Evolutionary conservation across 2,329 filamentous ascomycete species (phyloP).

Genomic region (Penicillium sp.): DNA sequence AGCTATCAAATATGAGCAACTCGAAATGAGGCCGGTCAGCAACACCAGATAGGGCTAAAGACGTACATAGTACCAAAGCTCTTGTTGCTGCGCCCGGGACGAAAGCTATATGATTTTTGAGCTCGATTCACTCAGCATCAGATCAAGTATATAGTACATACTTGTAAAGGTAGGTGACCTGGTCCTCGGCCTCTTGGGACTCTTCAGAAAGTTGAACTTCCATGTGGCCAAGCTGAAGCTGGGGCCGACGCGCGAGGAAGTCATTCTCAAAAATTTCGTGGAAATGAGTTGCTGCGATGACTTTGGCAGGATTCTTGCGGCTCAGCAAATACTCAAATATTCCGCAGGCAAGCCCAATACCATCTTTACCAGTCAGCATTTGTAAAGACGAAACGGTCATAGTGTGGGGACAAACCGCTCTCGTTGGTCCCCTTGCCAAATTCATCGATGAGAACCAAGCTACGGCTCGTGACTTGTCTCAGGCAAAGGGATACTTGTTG

Average conservation of each 20-base stretch:
- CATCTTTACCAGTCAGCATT: conserved; percentile 48
- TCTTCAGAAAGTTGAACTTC: conserved; percentile 52
- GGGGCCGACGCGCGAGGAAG: conserved; percentile 50
- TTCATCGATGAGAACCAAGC: conserved; percentile 87
- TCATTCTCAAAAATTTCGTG: conserved; percentile 59
- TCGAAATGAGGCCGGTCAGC: not conserved
- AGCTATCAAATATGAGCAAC: conserved; percentile 48
- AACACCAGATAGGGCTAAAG: not conserved
- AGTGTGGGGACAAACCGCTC: conserved; percentile 39
- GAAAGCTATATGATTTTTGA: conserved; percentile 43
- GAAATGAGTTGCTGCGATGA: conserved; percentile 65
- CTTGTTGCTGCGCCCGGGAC: conserved; percentile 68
- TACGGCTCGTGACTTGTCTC: conserved; percentile 72
- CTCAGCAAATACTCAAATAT: conserved; percentile 60
- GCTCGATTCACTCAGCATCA: not conserved
- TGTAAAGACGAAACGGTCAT: not conserved
- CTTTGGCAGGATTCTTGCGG: conserved; percentile 56
- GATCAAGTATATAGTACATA: conserved; percentile 18
- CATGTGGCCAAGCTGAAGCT: conserved; percentile 61
- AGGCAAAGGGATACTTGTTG: conserved; percentile 81
- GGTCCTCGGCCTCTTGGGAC: conserved; percentile 49
- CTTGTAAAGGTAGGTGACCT: conserved; percentile 70
- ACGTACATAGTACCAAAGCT: conserved; percentile 75
- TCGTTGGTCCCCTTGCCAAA: conserved; percentile 74
- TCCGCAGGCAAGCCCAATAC: conserved; percentile 64